A percentile compares a stretch with the other conserved stretches of the same genome.
Evolutionary conservation across 805 yeast genomes (phyloP).

Genomic region (Candida boidinii): DNA sequence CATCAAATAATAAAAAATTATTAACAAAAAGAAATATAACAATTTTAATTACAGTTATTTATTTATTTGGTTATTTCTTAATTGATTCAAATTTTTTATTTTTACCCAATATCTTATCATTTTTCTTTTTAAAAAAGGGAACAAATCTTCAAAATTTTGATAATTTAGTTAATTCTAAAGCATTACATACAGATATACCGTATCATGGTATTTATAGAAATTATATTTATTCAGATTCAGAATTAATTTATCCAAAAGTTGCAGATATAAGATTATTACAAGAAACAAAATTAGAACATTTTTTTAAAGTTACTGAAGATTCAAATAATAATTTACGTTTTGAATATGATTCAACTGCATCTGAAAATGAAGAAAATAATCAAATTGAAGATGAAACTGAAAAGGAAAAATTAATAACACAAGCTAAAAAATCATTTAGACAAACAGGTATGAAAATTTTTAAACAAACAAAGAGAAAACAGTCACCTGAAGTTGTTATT

Average conservation of each 20-base stretch:
- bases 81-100: conserved; percentile 28
- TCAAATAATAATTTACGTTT: conserved; percentile 31
- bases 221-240: conserved; percentile 40
- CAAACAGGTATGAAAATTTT: conserved; percentile 57
- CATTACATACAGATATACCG: conserved; percentile 12
- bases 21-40: conserved; percentile 5
- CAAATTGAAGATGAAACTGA: conserved; percentile 41
- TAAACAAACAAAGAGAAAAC: conserved; percentile 24
- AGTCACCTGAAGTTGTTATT: conserved; percentile 58
- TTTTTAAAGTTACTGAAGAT: conserved; percentile 41
- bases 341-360: conserved; percentile 31
- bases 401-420: conserved; percentile 33
- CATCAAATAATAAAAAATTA: conserved; percentile 7
- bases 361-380: conserved; percentile 9
- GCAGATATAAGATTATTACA: conserved; percentile 59
- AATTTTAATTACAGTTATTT: conserved; percentile 2
- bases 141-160: conserved; percentile 7
- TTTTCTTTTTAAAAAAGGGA: no score
- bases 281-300: conserved; percentile 42
- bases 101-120: conserved; percentile 1
- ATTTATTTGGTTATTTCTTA: conserved; percentile 6
- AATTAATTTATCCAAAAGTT: conserved; percentile 63
- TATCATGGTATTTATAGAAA: conserved; percentile 35
- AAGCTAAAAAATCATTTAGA: conserved; percentile 50
- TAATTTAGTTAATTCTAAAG: conserved; percentile 18